phyloP scores from a whole-genome alignment of 176 grass and related monocot genomes.

The Avena eriantha region DNA sequence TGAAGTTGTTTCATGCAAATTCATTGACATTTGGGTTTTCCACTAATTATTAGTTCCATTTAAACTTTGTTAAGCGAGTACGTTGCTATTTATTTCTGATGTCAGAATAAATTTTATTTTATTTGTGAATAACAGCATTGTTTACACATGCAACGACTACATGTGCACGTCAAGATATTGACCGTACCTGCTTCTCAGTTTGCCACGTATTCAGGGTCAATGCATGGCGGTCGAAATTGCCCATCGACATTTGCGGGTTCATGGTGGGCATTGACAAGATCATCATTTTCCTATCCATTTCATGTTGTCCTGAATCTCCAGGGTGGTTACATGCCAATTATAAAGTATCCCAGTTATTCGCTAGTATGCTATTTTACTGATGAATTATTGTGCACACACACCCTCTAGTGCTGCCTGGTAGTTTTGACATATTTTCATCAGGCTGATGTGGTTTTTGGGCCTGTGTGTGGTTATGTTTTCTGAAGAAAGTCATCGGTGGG shows the following conservation, averaged over 20 bases:
- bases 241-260: not conserved
- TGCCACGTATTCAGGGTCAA: not conserved
- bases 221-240: not conserved
- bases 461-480: too few relatives aligned
- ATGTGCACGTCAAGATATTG: too few relatives aligned
- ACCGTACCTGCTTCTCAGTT: not conserved
- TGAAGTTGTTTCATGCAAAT: not conserved
- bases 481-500: too few relatives aligned
- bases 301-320: too few relatives aligned
- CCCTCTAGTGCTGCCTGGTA: too few relatives aligned
- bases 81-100: not conserved
- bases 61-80: not conserved
- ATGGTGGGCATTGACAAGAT: not conserved
- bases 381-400: not conserved
- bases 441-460: too few relatives aligned
- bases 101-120: too few relatives aligned
- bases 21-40: not conserved
- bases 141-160: too few relatives aligned
- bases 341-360: not conserved
- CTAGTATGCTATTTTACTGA: not conserved
- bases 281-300: not conserved
- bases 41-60: not conserved
- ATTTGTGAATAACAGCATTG: too few relatives aligned
- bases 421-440: too few relatives aligned
- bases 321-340: not conserved